Evolutionary conservation across 1,284 basidiomycete species (phyloP), one percentile per base, ranked within the genome.

Genomic region (Trametes hirsuta): DNA sequence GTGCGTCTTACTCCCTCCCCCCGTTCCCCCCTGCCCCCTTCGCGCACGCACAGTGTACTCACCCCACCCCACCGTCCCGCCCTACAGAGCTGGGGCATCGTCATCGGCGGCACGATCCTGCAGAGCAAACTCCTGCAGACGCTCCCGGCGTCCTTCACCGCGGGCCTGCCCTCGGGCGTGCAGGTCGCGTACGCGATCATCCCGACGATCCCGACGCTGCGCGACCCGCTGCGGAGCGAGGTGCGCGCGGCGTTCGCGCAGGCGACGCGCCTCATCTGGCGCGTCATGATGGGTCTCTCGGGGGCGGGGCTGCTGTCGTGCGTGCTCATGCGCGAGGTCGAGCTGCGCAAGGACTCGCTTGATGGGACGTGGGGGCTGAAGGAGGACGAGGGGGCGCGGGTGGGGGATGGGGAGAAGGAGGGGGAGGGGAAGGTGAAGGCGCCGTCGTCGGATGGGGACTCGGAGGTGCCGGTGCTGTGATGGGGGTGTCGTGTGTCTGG

Each of bases 111-210:
- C 11, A 51, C 61, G n/a, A 59, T 67, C 47, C 48, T 67, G 9
- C 66, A 67, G 51, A 67, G 60, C 56, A 51, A 34, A 8, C 60
- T 67, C 15, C 10, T n/a, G 8, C 25, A 34, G 3, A 18, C 22
- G 3, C 61, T 67, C 8, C 66, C 66, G 25, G 25, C 44, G 6
- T 10, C 53, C 1, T 67, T 58, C 58, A 36, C 57, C 36, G 45
- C 41, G 18, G 14, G 34, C 11, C 48, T 67, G 25, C 63, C 63
- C 5, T 30, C 42, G 2, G 54, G 59, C 30, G 42, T 50, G 6
- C 49, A 61, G 49, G 37, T 67, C 35, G 63, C 61, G 34, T 67
- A 67, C 59, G 46, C 66, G 4, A 46, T 50, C 22, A 65, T 67
- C n/a, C 61, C 61, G 5, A 24, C 39, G 12, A 59, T 67, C 36